Evolutionary conservation across 1,284 basidiomycete species (phyloP).

Genomic region (Cutaneotrichosporon sp.): DNA sequence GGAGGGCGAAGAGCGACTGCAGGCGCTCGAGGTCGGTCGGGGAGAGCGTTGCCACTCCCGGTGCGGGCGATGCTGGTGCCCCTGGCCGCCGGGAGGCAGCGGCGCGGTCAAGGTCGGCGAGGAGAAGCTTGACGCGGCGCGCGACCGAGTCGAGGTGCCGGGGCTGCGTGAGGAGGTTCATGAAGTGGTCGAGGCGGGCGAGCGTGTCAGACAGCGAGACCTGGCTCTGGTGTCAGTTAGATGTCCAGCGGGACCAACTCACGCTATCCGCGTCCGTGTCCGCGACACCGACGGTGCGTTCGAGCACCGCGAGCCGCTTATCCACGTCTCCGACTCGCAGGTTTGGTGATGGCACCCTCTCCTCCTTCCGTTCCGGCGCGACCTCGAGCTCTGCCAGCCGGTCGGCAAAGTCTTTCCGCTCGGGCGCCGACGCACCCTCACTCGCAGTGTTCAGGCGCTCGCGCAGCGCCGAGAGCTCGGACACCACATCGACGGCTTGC

Average conservation of each 20-base stretch:
- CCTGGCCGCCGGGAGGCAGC: constrained; percentile 55
- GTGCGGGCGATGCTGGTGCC: background rate
- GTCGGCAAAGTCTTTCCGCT: background rate
- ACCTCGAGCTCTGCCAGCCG: constrained; percentile 5
- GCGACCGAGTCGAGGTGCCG: constrained; percentile 96
- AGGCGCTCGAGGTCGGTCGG: constrained; percentile 60
- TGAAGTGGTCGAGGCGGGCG: constrained; percentile 70
- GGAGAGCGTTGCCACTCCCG: constrained; percentile 54
- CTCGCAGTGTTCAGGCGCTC: constrained; percentile 29
- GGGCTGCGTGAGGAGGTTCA: constrained; percentile 88
- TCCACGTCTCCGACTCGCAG: constrained; percentile 55
- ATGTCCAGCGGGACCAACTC: background rate
- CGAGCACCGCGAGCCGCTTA: constrained; percentile 72
- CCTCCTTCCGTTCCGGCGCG: background rate
- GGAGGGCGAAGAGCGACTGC: constrained; percentile 63
- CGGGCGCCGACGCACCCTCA: background rate
- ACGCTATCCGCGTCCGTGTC: background rate
- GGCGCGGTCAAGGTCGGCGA: constrained; percentile 87
- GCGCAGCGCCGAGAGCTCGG: constrained; percentile 36
- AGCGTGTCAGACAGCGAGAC: constrained; percentile 64
- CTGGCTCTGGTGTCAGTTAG: constrained; percentile 11
- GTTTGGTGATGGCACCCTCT: no score
- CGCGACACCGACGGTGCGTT: constrained; percentile 67
- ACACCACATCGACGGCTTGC: constrained; percentile 37
- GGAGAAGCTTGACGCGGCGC: constrained; percentile 84